These are phyloP conservation scores for Climacium dendroides DNA, from an alignment of 225 moss, liverwort and hornwort species.

Conservation along the genomic window DNA sequence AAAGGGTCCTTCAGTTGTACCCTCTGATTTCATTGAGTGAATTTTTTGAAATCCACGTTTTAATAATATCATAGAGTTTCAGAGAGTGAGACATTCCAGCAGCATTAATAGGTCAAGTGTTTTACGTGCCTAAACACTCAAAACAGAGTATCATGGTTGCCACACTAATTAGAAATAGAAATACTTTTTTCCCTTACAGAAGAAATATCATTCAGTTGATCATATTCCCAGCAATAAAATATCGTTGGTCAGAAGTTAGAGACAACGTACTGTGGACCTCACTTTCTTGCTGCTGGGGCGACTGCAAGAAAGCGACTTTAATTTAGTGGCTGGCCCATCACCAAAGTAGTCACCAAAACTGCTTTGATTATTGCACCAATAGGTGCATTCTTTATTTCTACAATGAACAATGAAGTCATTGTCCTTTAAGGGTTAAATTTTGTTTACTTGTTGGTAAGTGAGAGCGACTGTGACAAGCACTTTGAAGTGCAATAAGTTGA, in stretches of 20 bases:
- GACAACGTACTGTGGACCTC: no score
- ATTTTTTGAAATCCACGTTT: no score
- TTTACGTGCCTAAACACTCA: not conserved
- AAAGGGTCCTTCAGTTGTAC: no score
- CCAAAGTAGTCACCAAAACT: not conserved
- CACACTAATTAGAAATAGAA: not conserved
- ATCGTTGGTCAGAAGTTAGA: no score
- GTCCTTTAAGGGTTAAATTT: not conserved
- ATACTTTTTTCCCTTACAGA: not conserved
- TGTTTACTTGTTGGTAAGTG: not conserved
- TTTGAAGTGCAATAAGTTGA: no score
- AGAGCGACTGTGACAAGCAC: accelerated
- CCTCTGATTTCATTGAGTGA: no score
- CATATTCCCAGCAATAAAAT: no score
- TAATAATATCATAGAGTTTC: no score
- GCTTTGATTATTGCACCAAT: not conserved
- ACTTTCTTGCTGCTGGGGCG: no score
- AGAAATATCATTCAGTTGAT: not conserved
- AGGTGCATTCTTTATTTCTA: not conserved
- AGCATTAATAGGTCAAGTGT: not conserved
- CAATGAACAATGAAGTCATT: not conserved
- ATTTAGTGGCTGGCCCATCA: no score
- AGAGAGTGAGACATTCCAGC: no score
- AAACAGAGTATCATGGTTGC: not conserved
- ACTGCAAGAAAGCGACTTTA: no score